These are phyloP conservation scores for Acacia concinna DNA, from an alignment of 331 rosid genomes.

Conservation along the genomic window DNA sequence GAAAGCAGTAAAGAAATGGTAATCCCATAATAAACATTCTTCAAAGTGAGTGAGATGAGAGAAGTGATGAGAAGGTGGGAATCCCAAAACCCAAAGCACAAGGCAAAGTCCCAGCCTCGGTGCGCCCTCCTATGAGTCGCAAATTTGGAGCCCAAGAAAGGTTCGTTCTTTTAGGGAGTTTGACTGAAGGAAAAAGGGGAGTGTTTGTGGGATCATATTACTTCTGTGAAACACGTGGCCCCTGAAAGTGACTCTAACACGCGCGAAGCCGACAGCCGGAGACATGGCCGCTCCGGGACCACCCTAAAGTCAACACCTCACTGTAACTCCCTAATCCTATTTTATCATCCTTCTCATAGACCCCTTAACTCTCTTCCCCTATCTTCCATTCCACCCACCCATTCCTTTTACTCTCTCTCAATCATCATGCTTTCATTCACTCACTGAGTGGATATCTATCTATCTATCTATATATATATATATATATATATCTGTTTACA, in stretches of 20 bases:
- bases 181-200: conserved; percentile 26
- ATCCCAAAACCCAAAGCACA: conserved; percentile 2
- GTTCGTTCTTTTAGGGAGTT: not conserved
- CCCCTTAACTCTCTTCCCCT: not conserved
- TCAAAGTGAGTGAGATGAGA: not conserved
- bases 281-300: conserved; percentile 33
- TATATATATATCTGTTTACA: too few species aligned
- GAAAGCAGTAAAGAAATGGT: not conserved
- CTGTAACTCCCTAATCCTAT: not conserved
- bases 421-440: too few species aligned
- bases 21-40: conserved; percentile 1
- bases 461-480: too few species aligned
- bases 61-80: not conserved
- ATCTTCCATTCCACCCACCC: not conserved
- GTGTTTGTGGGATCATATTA: not conserved
- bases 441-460: not conserved
- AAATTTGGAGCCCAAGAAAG: conserved; percentile 10
- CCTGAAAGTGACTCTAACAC: conserved; percentile 34
- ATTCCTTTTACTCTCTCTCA: not conserved
- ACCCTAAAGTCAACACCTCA: conserved; percentile 32
- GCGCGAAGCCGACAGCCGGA: conserved; percentile 41
- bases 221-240: conserved; percentile 24
- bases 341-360: not conserved
- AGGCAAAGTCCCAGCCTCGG: not conserved
- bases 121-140: conserved; percentile 4